These are phyloP conservation scores for Austroboletus festivus DNA, from an alignment of 768 basidiomycete genomes.

Conservation along the genomic window DNA sequence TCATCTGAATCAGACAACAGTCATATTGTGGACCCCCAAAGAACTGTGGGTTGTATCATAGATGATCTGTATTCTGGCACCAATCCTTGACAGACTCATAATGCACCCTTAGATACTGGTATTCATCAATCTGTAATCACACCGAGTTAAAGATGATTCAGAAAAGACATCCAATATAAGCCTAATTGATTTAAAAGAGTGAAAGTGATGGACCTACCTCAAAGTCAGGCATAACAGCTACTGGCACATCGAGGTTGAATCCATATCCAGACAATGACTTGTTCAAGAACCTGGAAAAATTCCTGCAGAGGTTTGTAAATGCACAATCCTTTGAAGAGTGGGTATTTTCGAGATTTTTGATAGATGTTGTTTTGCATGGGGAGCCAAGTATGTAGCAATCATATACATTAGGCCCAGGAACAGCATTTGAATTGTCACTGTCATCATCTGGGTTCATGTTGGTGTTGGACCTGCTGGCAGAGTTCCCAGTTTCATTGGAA, in stretches of 20 bases:
- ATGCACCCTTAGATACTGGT: conserved; percentile 24
- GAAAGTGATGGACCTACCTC: too few relatives aligned
- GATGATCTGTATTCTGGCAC: conserved; percentile 24
- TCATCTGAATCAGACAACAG: conserved; percentile 22
- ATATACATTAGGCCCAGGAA: too few relatives aligned
- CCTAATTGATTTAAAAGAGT: too few relatives aligned
- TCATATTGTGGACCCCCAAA: conserved; percentile 23
- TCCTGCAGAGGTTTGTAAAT: background rate
- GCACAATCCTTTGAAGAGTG: background rate
- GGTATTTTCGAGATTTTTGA: background rate
- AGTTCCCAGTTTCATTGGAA: too few relatives aligned
- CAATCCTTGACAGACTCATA: conserved; percentile 34
- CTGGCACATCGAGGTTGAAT: too few relatives aligned
- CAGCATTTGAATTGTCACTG: too few relatives aligned
- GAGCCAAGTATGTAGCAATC: conserved; percentile 1
- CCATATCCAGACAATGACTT: background rate
- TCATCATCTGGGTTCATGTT: too few relatives aligned
- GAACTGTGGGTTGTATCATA: conserved; percentile 33
- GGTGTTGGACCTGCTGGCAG: too few relatives aligned
- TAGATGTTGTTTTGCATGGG: background rate
- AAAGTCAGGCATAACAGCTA: too few relatives aligned
- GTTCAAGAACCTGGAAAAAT: background rate
- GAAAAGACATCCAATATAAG: too few relatives aligned
- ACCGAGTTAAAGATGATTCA: too few relatives aligned
- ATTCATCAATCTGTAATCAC: conserved; percentile 27